Evolutionary conservation across 1,284 basidiomycete species (phyloP).

Genomic region (Paramarasmius palmivorus): DNA sequence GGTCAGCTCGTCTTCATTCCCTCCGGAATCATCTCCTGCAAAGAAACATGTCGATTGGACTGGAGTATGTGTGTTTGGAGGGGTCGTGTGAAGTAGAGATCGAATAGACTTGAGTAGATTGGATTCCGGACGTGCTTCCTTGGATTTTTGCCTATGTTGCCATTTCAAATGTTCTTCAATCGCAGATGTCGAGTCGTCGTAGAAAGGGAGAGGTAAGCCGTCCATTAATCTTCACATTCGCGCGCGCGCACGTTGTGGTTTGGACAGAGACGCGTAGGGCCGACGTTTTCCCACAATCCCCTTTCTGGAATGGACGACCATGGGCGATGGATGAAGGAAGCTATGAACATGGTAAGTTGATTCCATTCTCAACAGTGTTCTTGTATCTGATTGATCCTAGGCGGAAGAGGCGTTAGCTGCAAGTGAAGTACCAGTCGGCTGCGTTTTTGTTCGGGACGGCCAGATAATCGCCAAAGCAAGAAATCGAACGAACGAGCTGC

Average conservation of each 20-base stretch:
- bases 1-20: slow-evolving; percentile 53
- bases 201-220: not conserved
- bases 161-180: slow-evolving; percentile 2
- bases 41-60: slow-evolving; percentile 40
- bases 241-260: not conserved
- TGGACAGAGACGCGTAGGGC: not conserved
- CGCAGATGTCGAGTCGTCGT: not conserved
- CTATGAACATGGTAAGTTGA: slow-evolving; percentile 50
- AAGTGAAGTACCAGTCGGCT: slow-evolving; percentile 95
- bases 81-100: slow-evolving; percentile 49
- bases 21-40: slow-evolving; percentile 31
- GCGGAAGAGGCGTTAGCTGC: slow-evolving; percentile 85
- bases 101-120: slow-evolving; percentile 52
- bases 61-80: slow-evolving; percentile 36
- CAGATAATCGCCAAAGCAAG: slow-evolving; percentile 82
- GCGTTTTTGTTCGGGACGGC: slow-evolving; percentile 87
- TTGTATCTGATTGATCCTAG: slow-evolving; percentile 32
- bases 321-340: slow-evolving; percentile 51
- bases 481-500: slow-evolving; percentile 93
- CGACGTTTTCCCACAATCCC: not conserved
- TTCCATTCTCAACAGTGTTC: slow-evolving; percentile 6
- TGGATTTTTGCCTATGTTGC: not conserved
- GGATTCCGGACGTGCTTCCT: slow-evolving; percentile 29
- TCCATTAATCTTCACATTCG: not conserved
- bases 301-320: slow-evolving; percentile 20